Conservation (phyloP, 805 yeast genomes). For the Starmerella kuoi region DNA sequence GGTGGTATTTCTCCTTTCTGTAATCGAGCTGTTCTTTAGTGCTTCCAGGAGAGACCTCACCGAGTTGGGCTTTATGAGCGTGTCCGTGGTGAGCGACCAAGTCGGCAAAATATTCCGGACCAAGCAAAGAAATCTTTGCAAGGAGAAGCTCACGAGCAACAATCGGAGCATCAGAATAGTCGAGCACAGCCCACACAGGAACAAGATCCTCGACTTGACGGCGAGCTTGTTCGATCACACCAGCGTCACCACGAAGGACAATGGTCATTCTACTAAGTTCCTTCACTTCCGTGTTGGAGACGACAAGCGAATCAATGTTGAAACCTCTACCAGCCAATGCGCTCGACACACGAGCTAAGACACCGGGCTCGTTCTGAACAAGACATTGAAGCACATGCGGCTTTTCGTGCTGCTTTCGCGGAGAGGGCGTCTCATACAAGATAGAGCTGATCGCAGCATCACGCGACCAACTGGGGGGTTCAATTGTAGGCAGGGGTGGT, state of each 20-base stretch:
- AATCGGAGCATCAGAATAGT: constrained; percentile 80
- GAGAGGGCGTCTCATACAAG: constrained; percentile 75
- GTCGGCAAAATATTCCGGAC: constrained; percentile 97
- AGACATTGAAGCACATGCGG: constrained; percentile 91
- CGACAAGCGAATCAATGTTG: constrained; percentile 94
- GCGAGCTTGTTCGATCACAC: constrained; percentile 93
- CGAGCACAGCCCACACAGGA: constrained; percentile 95
- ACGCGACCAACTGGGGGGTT: constrained; percentile 92
- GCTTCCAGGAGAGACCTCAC: constrained; percentile 26
- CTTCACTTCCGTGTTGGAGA: constrained; percentile 89
- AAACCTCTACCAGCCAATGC: constrained; percentile 96
- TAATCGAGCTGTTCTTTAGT: constrained; percentile 30
- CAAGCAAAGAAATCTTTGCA: constrained; percentile 84
- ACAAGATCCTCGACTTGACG: constrained; percentile 96
- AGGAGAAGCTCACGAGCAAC: constrained; percentile 82
- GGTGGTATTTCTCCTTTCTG: constrained; percentile 45
- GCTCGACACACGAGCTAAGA: constrained; percentile 81
- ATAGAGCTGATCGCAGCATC: constrained; percentile 93
- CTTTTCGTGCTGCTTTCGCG: constrained; percentile 46
- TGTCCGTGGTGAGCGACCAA: constrained; percentile 69
- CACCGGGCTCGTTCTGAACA: constrained; percentile 99
- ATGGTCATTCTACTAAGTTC: constrained; percentile 96
- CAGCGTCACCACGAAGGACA: constrained; percentile 87
- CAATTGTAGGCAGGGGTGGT: constrained; percentile 87
- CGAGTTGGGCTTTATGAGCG: constrained; percentile 29